Base-by-base conservation (phyloP, 1,284 basidiomycete genomes). In the Austroboletus niveus region DNA sequence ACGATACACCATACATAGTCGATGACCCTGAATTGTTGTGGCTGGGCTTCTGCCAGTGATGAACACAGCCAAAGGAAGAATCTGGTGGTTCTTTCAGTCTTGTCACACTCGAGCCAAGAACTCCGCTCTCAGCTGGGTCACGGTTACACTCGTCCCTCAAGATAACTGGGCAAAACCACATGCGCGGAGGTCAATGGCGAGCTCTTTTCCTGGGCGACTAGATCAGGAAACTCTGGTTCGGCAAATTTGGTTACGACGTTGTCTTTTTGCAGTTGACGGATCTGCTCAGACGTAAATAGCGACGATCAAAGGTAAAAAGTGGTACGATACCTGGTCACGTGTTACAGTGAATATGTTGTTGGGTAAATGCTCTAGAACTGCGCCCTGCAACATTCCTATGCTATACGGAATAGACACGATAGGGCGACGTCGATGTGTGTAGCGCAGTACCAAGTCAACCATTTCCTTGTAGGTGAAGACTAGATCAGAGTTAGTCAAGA, bases 341-440 rank as follows among this genome's bases (percentile, higher is more conserved):
- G 87, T 87, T 15, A 89, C 59, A 0, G 87, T 87, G 54, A 89
- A 82, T 10, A 86, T 59, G 56, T 78, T 85, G n/a, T 70, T 62
- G 1, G 85, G 87, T 7, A 89, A 69, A 48, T 70, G 72, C 63
- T 89, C 85, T 40, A 87, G 61, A 40, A 89, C 62, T 24, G 74
- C 72, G 2, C 78, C 86, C 69, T 88, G 85, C 29, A 84, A 51
- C 57, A 71, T 75, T 8, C 86, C 86, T 24, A 87, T 53, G 34
- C 69, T 66, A 63, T 79, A 87, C 0, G 87, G 86, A 3, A 88
- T 54, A 9, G 81, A 81, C 10, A 89, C 46, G 46, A 88, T 78
- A 0, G 80, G 77, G 17, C 86, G 74, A 47, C 64, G 62, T 11
- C 80, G 75, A 29, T 71, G 65, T 15, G 76, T 79, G 57, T 83